Evolutionary conservation across 192 early-diverging fungal species (phyloP), one percentile per base, ranked within the genome.

Genomic region (Backusella liffmaniae): DNA sequence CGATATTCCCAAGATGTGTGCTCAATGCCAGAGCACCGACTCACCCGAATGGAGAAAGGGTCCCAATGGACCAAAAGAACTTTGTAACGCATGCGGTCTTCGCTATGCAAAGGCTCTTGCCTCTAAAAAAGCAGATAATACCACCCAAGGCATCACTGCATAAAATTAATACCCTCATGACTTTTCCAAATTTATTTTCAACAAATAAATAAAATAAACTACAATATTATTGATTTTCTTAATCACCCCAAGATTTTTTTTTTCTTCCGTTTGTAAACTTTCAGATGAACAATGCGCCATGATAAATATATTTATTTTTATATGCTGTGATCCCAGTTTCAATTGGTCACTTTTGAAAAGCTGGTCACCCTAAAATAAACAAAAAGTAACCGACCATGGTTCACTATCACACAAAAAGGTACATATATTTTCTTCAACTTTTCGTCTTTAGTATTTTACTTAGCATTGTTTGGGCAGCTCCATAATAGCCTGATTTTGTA

Each of bases 21-120:
- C 73, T 18, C 78, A 75, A 34, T 79, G 78, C 23, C 73, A 79
- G 44, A 51, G 73, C 29, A 68, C 35, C 4, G 78, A 79, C 53
- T 79, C 78, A 53, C 73, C 78, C 5, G 78, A 79, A 65, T 79
- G 84, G 85, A 82, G 89, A 32, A 84, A 84, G 42, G 89, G 89
- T 0, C 89, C 89, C 15, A 86, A 87, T 49, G 89, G 89, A 9
- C 84, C 89, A 42, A 90, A 90, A 76, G 88, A 88, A 10, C 77
- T 90, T 49, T 90, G 89, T 73, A 90, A 90, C 79, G 89, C 89
- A 39, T 90, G 89, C 72, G 89, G 89, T 9, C 80, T 90, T 26
- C 86, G 86, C 3, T 90, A 87, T 80, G 83, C 86, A 76, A 85
- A 86, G 23, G 53, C 68, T 4, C 21, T 79, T 29, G 68, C 78